phyloP scores from a whole-genome alignment of 2,329 filamentous ascomycete genomes.

The Botrytis deweyae region DNA sequence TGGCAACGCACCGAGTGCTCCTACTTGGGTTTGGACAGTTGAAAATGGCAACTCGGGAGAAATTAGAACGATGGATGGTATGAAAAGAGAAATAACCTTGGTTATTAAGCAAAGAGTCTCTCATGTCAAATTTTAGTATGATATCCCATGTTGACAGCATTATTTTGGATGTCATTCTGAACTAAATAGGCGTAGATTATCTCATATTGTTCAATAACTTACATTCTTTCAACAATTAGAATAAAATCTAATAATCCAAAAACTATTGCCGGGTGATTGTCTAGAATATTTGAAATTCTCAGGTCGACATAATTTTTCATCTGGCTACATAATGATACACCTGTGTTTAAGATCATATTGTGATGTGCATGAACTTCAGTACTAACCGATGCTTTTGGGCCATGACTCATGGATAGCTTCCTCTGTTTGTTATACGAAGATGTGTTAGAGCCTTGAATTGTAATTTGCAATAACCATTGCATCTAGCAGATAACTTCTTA shows the following conservation, averaged over 20 bases:
- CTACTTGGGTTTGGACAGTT: neutral
- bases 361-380: no score
- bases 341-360: no score
- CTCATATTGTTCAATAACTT: accelerated
- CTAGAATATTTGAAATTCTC: neutral
- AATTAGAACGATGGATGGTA: accelerated
- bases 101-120: neutral
- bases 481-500: no score
- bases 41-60: neutral
- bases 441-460: neutral
- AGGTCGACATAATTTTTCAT: neutral
- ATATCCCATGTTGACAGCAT: no score
- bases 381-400: no score
- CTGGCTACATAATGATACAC: accelerated
- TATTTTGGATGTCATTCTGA: neutral
- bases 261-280: no score
- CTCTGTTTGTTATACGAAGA: no score
- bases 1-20: no score
- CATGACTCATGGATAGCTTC: no score
- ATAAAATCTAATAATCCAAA: no score
- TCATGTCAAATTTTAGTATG: neutral
- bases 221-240: neutral
- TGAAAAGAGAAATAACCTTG: neutral
- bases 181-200: accelerated
- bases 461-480: accelerated